A percentile compares a stretch with the other conserved stretches of the same genome.
phyloP scores from a whole-genome alignment of 352 stramenopile species.

The Globisporangium rhizosaccharum region DNA sequence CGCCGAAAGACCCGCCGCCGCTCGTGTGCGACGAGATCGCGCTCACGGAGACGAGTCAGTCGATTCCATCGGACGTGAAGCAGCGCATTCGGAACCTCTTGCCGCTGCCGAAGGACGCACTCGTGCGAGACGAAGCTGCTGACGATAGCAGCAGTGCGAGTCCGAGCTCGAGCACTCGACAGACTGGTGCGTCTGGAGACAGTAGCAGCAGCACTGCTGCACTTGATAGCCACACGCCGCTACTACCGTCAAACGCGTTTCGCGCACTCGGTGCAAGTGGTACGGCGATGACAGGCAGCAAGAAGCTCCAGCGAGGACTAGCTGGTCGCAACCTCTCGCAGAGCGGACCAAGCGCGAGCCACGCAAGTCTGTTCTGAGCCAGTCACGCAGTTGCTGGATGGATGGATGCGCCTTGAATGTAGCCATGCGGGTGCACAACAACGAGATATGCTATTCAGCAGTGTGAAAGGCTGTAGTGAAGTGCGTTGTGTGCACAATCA shows the following conservation, averaged over 20 bases:
- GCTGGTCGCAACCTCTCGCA: slow-evolving; percentile 27
- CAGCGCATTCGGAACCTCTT: slow-evolving; percentile 40
- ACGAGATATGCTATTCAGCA: neutral
- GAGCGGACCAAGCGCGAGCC: neutral
- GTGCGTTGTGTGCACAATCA: no score
- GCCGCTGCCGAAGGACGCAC: slow-evolving; percentile 39
- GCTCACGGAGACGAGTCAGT: slow-evolving; percentile 48
- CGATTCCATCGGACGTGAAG: slow-evolving; percentile 37
- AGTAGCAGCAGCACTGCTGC: neutral
- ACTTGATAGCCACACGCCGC: neutral
- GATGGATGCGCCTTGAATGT: neutral
- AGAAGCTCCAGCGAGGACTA: slow-evolving; percentile 31
- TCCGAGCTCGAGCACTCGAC: neutral
- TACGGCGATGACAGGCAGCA: slow-evolving; percentile 1
- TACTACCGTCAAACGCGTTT: neutral
- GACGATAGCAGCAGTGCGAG: slow-evolving; percentile 2
- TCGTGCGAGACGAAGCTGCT: slow-evolving; percentile 35
- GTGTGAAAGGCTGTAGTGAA: neutral
- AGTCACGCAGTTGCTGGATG: neutral
- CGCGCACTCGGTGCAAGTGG: neutral
- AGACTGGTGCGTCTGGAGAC: neutral
- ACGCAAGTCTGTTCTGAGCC: slow-evolving; percentile 1
- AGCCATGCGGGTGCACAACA: neutral
- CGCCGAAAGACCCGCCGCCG: slow-evolving; percentile 43
- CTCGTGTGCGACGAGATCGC: slow-evolving; percentile 55